A percentile compares a stretch with the other conserved stretches of the same genome.
phyloP scores from a whole-genome alignment of 2,329 filamentous ascomycete species.

The Epicoccum sorghinum region DNA sequence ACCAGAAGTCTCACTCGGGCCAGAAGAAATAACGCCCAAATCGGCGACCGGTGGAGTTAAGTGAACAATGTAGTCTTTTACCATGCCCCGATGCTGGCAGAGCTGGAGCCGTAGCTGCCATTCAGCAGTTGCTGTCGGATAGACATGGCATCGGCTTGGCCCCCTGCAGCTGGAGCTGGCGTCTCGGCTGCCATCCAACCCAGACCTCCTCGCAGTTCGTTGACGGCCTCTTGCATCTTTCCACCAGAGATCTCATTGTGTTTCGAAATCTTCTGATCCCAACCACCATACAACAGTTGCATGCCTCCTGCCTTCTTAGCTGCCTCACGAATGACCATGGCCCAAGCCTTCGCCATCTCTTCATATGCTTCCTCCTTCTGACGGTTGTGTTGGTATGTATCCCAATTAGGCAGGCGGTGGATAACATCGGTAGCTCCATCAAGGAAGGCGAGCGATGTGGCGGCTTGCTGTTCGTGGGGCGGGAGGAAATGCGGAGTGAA shows the following conservation, averaged over 20 bases:
- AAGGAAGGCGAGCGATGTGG: slow-evolving; percentile 82
- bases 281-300: slow-evolving; percentile 81
- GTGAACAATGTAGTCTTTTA: slow-evolving; percentile 37
- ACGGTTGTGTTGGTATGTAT: slow-evolving; percentile 83
- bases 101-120: slow-evolving; percentile 62
- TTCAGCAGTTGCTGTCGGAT: slow-evolving; percentile 58
- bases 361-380: slow-evolving; percentile 97
- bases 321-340: slow-evolving; percentile 86
- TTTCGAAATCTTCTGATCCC: slow-evolving; percentile 85
- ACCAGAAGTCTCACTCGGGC: too few species aligned
- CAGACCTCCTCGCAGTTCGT: slow-evolving; percentile 74
- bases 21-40: too few species aligned
- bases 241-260: slow-evolving; percentile 89
- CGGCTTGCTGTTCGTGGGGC: slow-evolving; percentile 84
- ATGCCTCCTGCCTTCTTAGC: slow-evolving; percentile 91
- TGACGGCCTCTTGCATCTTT: slow-evolving; percentile 78
- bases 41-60: not conserved
- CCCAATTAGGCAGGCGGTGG: slow-evolving; percentile 89
- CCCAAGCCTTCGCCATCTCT: slow-evolving; percentile 93
- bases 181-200: slow-evolving; percentile 73
- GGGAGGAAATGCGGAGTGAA: slow-evolving; percentile 96
- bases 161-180: slow-evolving; percentile 25
- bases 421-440: slow-evolving; percentile 90
- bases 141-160: slow-evolving; percentile 40
- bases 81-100: slow-evolving; percentile 64